Evolutionary conservation across 345 rosid species (phyloP).

Genomic region (Eucalyptus regnans): DNA sequence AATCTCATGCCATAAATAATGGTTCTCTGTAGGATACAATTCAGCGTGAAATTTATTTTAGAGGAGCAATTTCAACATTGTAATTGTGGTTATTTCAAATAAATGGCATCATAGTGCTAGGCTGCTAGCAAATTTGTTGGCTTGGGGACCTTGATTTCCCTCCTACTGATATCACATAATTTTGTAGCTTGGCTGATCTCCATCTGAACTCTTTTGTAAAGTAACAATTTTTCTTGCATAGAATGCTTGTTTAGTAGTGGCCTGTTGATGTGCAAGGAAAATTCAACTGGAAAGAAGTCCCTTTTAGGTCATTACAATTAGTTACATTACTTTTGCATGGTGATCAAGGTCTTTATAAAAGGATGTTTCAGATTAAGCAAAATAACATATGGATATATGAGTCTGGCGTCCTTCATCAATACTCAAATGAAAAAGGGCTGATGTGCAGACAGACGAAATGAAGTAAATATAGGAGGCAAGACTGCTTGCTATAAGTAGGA

Average conservation of each 20-base stretch:
- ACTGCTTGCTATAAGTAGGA: not conserved
- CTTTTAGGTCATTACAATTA: not conserved
- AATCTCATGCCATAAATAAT: not conserved
- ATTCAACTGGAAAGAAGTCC: not conserved
- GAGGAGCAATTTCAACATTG: not conserved
- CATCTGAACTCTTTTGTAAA: not conserved
- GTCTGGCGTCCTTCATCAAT: not conserved
- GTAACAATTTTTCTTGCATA: not conserved
- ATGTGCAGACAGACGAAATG: not conserved
- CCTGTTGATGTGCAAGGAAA: not conserved
- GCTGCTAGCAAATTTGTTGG: not conserved
- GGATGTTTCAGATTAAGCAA: not conserved
- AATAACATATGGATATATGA: not conserved
- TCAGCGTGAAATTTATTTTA: not conserved
- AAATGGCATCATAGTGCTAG: not conserved
- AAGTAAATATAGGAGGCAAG: not conserved
- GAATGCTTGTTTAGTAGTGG: not conserved
- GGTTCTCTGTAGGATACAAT: not conserved
- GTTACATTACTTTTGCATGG: not conserved
- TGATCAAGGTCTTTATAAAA: not conserved
- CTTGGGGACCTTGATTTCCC: not conserved
- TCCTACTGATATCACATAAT: not conserved
- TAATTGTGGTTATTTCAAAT: not conserved
- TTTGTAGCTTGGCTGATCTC: not conserved
- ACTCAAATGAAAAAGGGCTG: not conserved